Conservation (phyloP, 2,329 filamentous ascomycete genomes). For the Juglanconis oblonga region DNA sequence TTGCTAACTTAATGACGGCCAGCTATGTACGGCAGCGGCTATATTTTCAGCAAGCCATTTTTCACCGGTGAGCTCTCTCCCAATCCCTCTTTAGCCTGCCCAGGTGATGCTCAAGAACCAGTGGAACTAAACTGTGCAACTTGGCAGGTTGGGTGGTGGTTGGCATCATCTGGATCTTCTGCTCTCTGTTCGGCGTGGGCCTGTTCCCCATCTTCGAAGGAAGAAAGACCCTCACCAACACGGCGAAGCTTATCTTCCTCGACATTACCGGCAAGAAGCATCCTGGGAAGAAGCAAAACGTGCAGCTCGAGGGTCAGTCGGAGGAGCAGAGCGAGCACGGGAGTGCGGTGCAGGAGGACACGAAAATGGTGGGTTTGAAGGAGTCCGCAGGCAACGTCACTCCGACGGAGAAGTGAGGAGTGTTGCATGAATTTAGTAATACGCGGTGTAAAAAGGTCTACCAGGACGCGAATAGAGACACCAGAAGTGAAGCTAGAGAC, state of each 20-base stretch:
- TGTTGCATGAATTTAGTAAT: too few species aligned
- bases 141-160: constrained; percentile 66
- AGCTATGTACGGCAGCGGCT: constrained; percentile 75
- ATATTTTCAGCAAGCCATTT: constrained; percentile 79
- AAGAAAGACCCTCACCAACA: constrained; percentile 61
- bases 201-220: constrained; percentile 82
- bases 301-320: constrained; percentile 9
- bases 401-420: constrained; percentile 16
- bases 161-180: constrained; percentile 78
- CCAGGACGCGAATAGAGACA: too few species aligned
- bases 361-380: neutral
- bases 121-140: neutral
- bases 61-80: constrained; percentile 50
- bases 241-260: constrained; percentile 56
- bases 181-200: constrained; percentile 69
- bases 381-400: constrained; percentile 18
- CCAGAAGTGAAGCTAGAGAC: too few species aligned
- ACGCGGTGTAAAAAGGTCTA: too few species aligned
- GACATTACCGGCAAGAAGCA: constrained; percentile 53
- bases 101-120: neutral
- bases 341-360: neutral
- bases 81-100: neutral
- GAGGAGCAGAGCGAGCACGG: neutral
- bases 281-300: constrained; percentile 22
- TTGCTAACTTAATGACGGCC: neutral